Evolutionary conservation across 345 rosid genomes (phyloP).

Genomic region (Noccaea caerulescens): DNA sequence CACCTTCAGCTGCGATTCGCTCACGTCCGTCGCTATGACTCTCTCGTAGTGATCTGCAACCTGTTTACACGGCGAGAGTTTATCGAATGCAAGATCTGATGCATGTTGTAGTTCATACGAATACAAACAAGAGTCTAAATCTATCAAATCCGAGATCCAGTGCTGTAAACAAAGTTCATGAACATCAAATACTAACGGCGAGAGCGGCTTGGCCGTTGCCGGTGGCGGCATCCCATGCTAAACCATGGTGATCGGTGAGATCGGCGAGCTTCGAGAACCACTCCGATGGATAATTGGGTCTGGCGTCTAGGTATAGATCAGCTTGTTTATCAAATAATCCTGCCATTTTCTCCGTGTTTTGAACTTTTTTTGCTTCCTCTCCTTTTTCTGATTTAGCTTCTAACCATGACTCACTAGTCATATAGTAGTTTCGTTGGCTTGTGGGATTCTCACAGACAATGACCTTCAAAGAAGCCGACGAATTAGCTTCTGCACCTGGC

Average conservation of each 20-base stretch:
- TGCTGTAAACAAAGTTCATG: slow-evolving; percentile 19
- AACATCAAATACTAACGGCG: slow-evolving; percentile 45
- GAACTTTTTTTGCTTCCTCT: not conserved
- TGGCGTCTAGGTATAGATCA: slow-evolving; percentile 57
- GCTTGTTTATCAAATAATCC: slow-evolving; percentile 73
- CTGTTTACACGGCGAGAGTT: slow-evolving; percentile 14
- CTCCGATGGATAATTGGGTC: slow-evolving; percentile 60
- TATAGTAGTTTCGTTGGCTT: slow-evolving; percentile 25
- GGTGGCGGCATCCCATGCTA: slow-evolving; percentile 76
- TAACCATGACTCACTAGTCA: not conserved
- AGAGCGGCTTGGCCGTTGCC: slow-evolving; percentile 77
- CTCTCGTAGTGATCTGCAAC: slow-evolving; percentile 44
- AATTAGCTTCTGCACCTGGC: not conserved
- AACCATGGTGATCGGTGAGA: slow-evolving; percentile 50
- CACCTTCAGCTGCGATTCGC: slow-evolving; percentile 44
- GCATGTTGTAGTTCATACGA: not conserved
- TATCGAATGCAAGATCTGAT: slow-evolving; percentile 22
- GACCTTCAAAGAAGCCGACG: slow-evolving; percentile 20
- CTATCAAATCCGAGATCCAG: slow-evolving; percentile 10
- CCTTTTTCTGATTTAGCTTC: not conserved
- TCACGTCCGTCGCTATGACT: slow-evolving; percentile 43
- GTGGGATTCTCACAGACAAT: slow-evolving; percentile 15
- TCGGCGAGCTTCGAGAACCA: slow-evolving; percentile 66
- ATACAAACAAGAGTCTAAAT: not conserved
- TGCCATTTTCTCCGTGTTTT: slow-evolving; percentile 48